Evolutionary conservation across 192 early-diverging fungal genomes (phyloP), one percentile per base, ranked within the genome.

Genomic region (Coemansia pectinata): DNA sequence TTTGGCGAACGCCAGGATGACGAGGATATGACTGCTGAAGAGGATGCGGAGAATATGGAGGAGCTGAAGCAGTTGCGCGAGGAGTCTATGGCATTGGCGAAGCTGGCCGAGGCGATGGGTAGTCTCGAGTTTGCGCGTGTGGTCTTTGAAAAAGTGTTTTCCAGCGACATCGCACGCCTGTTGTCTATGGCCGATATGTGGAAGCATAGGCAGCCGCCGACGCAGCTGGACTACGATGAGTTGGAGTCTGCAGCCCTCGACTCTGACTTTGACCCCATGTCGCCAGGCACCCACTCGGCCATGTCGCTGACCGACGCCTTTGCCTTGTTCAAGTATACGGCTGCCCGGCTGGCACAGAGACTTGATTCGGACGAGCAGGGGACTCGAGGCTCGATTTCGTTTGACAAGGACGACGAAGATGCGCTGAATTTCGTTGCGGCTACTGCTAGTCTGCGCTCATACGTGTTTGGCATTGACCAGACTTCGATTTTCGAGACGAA

Each of bases 371-470:
- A 42, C 11, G 38, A 19, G 11, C 15, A 29, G 8, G 31, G 9
- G 27, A 23, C 39, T 27, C 27, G 27, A 14, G 45, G 60, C 40
- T 47, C 36, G 11, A 62, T 96, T 53, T 41, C 77, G 0, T 99
- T 99, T 84, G 98, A 99, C 75, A 99, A 99, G 79, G 98, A 99
- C 79, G 97, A 99, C 70, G 78, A 89, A 21, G 90, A 90, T 27
- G 85, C 90, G n/a, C 76, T 99, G 77, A 86, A 92, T 50, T 99
- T 99, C 89, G 96, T 99, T 2, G 91, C 98, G 0, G 92, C 96
- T 3, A 88, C 95, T 5, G 86, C 95, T 0, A 98, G 97, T 66
- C 77, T 99, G 47, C 89, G 98, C 27, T 89, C 94, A 1, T 71
- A 83, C 60, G 86, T 93, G 5, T 99, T 94, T 82, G 88, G 84